Evolutionary conservation across 2,329 filamentous ascomycete genomes (phyloP).

Genomic region (Alternaria consortialis): DNA sequence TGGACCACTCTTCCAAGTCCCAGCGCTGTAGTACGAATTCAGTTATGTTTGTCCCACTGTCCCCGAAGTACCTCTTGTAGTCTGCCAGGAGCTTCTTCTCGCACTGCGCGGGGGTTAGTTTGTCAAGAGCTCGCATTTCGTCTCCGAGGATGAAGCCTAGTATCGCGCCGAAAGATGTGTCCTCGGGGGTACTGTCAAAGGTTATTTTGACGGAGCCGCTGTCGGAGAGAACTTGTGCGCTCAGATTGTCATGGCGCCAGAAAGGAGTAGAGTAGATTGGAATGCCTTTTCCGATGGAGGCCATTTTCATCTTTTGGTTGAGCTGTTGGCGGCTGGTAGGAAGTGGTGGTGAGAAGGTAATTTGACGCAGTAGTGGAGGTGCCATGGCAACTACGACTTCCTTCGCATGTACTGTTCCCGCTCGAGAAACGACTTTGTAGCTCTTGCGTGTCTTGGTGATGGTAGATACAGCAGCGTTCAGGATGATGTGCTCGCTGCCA

Average conservation of each 20-base stretch:
- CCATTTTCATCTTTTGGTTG: conserved; percentile 50
- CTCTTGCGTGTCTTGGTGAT: conserved; percentile 21
- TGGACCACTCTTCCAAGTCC: conserved; percentile 32
- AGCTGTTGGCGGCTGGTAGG: conserved; percentile 53
- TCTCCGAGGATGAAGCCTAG: conserved; percentile 36
- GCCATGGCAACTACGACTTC: conserved; percentile 62
- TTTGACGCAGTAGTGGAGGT: conserved; percentile 56
- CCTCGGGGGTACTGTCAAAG: conserved; percentile 31
- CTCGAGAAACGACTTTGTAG: conserved; percentile 26
- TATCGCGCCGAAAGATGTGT: conserved; percentile 29
- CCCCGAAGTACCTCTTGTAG: conserved; percentile 27
- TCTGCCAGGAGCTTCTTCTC: conserved; percentile 18
- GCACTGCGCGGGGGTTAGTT: background rate
- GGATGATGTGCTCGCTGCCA: conserved; percentile 23
- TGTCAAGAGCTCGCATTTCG: conserved; percentile 28
- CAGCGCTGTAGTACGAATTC: conserved; percentile 35
- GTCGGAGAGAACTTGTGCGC: conserved; percentile 49
- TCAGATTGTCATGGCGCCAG: conserved; percentile 57
- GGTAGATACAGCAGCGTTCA: conserved; percentile 27
- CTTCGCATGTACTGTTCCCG: conserved; percentile 46
- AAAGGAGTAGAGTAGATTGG: conserved; percentile 57
- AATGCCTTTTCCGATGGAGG: conserved; percentile 64
- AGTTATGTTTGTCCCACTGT: conserved; percentile 17
- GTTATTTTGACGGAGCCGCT: conserved; percentile 20
- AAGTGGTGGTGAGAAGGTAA: conserved; percentile 60